Evolutionary conservation across 768 basidiomycete genomes (phyloP), one percentile per base, ranked within the genome.

Genomic region (Rhizopogon sp.): DNA sequence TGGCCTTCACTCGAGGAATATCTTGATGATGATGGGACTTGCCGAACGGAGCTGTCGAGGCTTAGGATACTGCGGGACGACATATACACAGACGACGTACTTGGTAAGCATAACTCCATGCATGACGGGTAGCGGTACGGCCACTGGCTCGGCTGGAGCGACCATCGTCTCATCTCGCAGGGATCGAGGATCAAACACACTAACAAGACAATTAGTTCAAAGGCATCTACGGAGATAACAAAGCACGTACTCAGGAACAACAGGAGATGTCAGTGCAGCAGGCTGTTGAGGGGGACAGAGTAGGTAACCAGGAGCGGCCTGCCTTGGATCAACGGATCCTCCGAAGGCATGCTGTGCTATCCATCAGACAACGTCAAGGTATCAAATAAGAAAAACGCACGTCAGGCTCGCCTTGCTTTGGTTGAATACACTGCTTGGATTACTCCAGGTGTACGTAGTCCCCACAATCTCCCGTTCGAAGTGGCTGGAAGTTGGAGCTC

Each of bases 381-480:
- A n/a, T 37, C 10, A 9, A 17, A 7, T 37, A 29, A 5, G 31
- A 29, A 52, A 41, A 29, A 63, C 68, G 54, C 50, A 68, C 66
- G 25, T 39, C 43, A 58, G 35, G 52, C 53, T 64, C 31, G 51
- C 20, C 43, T 49, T 60, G 42, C 59, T 61, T 20, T 49, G 56
- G 6, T 43, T 53, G 10, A 71, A 53, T 6, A 63, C 62, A 0
- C 62, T 60, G 41, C 61, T 65, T n/a, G 61, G 59, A 44, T 55
- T 63, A 37, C 68, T 66, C 63, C 64, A 70, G 2, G 70, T 72
- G 52, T 63, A 70, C 25, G 66, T 70, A n/a, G 62, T 60, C n/a
- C 61, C 68, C 13, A 66, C 64, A 5, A 69, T 33, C 28, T 69
- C 68, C 13, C 60, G 66, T 53, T 70, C 68, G 16, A 66, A 66